These are phyloP conservation scores for Peribolospora kevripleyi DNA, from an alignment of 768 basidiomycete species.

Conservation along the genomic window DNA sequence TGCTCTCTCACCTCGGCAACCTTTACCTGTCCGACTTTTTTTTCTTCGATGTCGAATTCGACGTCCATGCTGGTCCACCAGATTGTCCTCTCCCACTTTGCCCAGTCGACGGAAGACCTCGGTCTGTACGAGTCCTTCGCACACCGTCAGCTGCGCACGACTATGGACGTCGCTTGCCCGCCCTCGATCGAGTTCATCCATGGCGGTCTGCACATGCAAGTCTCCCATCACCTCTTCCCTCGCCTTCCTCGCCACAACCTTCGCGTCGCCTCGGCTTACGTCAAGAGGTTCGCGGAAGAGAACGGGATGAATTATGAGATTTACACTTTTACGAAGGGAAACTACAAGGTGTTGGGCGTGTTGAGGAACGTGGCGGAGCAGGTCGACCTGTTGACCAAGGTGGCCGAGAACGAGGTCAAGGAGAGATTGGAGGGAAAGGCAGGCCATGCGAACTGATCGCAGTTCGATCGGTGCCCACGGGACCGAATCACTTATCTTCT, in stretches of 20 bases:
- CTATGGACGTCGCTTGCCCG: constrained; percentile 77
- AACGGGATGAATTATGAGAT: constrained; percentile 64
- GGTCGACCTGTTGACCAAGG: constrained; percentile 51
- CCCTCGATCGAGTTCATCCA: constrained; percentile 66
- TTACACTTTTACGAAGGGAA: constrained; percentile 72
- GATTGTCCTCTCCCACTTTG: constrained; percentile 94
- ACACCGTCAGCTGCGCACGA: constrained; percentile 87
- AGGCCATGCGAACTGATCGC: too few species aligned
- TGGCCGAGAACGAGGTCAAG: constrained; percentile 44
- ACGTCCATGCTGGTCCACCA: constrained; percentile 8
- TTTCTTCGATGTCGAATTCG: background rate
- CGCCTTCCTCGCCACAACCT: constrained; percentile 85
- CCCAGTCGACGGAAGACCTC: constrained; percentile 59
- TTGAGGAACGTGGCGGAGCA: constrained; percentile 69
- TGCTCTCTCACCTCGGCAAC: constrained; percentile 18
- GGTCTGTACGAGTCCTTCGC: constrained; percentile 79
- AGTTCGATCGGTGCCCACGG: too few species aligned
- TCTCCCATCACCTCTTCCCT: constrained; percentile 86
- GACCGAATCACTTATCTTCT: too few species aligned
- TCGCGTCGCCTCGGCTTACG: constrained; percentile 49
- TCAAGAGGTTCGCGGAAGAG: constrained; percentile 60
- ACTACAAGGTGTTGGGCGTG: constrained; percentile 56
- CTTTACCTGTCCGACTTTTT: background rate
- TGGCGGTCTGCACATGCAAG: constrained; percentile 91
- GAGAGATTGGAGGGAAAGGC: constrained; percentile 9